Evolutionary conservation across 2,329 filamentous ascomycete species (phyloP).

Genomic region (Dothistroma pini): DNA sequence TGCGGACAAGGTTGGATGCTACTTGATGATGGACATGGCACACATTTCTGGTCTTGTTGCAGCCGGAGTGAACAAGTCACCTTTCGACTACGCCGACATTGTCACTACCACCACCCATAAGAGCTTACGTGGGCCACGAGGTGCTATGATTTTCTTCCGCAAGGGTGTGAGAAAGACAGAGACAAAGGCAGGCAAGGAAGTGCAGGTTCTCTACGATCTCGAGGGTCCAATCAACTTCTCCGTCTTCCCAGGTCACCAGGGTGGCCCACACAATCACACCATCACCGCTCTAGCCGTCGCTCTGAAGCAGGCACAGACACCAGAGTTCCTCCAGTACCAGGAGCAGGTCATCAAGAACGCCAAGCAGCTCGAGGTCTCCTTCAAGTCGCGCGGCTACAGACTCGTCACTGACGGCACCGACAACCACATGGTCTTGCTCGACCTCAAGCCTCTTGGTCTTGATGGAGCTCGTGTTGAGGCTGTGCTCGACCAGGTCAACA

Average conservation of each 20-base stretch:
- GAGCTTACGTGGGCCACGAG: constrained; percentile 92
- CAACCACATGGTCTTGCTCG: constrained; percentile 94
- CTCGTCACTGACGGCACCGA: constrained; percentile 94
- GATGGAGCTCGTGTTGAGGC: constrained; percentile 95
- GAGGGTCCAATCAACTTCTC: constrained; percentile 98
- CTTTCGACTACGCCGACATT: constrained; percentile 88
- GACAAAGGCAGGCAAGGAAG: constrained; percentile 82
- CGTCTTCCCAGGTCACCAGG: constrained; percentile 98
- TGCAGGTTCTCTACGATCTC: constrained; percentile 73
- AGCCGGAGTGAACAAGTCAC: constrained; percentile 86
- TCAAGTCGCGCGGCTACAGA: constrained; percentile 85
- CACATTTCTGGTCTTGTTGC: constrained; percentile 97
- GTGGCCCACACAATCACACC: constrained; percentile 98
- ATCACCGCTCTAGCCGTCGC: constrained; percentile 96
- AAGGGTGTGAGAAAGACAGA: constrained; percentile 90
- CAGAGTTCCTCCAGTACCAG: constrained; percentile 94
- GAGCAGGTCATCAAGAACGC: constrained; percentile 89
- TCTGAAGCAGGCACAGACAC: constrained; percentile 84
- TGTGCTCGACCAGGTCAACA: constrained; percentile 95
- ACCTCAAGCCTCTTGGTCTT: constrained; percentile 74
- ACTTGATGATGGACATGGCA: constrained; percentile 96
- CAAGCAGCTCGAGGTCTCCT: constrained; percentile 74
- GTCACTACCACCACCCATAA: constrained; percentile 99
- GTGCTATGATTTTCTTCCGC: constrained; percentile 99
- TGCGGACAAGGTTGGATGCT: constrained; percentile 87